Evolutionary conservation across 257 asterid genomes (phyloP).

Genomic region (Rauvolfia tetraphylla): DNA sequence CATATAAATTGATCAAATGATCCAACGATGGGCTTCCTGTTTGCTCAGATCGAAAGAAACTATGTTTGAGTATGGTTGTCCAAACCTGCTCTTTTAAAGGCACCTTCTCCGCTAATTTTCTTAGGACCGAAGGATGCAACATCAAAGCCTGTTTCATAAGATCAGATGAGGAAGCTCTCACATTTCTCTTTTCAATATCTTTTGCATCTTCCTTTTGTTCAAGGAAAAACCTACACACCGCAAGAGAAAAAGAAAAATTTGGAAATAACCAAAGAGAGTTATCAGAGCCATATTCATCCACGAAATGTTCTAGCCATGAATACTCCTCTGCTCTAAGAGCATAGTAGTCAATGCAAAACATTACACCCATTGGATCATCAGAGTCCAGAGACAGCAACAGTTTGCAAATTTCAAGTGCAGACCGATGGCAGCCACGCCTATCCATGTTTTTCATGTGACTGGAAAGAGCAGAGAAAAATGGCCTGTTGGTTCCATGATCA

Average conservation of each 20-base stretch:
- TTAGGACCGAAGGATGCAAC: constrained; percentile 81
- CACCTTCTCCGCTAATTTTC: constrained; percentile 72
- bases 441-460: constrained; percentile 92
- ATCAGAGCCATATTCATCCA: constrained; percentile 65
- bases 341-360: constrained; percentile 80
- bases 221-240: constrained; percentile 68
- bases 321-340: constrained; percentile 83
- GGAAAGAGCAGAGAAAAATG: constrained; percentile 70
- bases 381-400: constrained; percentile 79
- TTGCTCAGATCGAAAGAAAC: constrained; percentile 53
- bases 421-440: constrained; percentile 90
- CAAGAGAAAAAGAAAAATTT: constrained; percentile 78
- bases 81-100: constrained; percentile 76
- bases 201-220: constrained; percentile 37
- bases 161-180: constrained; percentile 57
- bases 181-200: constrained; percentile 23
- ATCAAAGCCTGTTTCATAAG: constrained; percentile 94
- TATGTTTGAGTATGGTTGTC: constrained; percentile 46
- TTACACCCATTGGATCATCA: constrained; percentile 84
- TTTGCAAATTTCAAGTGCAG: constrained; percentile 91
- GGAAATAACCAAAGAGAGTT: constrained; percentile 91
- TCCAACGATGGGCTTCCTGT: constrained; percentile 70
- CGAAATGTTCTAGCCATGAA: constrained; percentile 73
- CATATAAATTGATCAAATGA: constrained; percentile 71
- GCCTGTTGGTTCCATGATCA: constrained; percentile 69